Base-by-base conservation (phyloP, 1,139 yeast genomes). In the Sugiyamaella novakii region DNA sequence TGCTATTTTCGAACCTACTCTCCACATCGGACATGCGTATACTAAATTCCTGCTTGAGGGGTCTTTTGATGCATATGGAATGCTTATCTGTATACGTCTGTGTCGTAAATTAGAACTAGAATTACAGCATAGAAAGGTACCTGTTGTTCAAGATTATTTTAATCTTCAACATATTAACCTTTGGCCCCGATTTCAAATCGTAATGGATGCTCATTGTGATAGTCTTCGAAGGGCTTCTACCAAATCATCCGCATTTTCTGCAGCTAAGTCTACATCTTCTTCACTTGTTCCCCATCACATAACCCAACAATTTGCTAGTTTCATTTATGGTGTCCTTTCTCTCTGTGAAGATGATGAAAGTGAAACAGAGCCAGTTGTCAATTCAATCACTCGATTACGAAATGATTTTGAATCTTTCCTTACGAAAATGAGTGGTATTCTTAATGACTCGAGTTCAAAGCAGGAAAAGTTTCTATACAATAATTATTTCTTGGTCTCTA, bases 181-280 rank as follows among this genome's bases (percentile, higher is more conserved):
- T 35, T 91, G 97, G 97, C 96, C 97, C 1, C 81, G 79, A 52
- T 86, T 89, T 61, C 95, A 92, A 59, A 76, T 74, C 44, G 73
- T 87, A 34, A 77, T 89, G 46, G 96, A 89, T 65, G 69, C 78
- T 41, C 87, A 89, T 59, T 84, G 95, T 62, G 88, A 84, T 18
- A 78, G 81, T 24, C 71, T 89, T 66, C 79, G 73, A 54, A 73
- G 68, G 49, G 74, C 67, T 30, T 67, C 72, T 53, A 43, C 70
- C 57, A 55, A 63, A 47, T 65, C 65, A 17, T 60, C 59, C 14
- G 57, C 57, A 17, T 59, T 52, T 15, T 45, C 59, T n/a, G 50
- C 51, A 8, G 51, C 64, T n/a, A 44, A 56, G 5, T 49, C 67
- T 3, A 54, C 67, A 27, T 59, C 61, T n/a, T 54, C 62, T 6